These are phyloP conservation scores for Penicillium psychrofluorescens DNA, from an alignment of 495 filamentous ascomycete species.

Conservation along the genomic window DNA sequence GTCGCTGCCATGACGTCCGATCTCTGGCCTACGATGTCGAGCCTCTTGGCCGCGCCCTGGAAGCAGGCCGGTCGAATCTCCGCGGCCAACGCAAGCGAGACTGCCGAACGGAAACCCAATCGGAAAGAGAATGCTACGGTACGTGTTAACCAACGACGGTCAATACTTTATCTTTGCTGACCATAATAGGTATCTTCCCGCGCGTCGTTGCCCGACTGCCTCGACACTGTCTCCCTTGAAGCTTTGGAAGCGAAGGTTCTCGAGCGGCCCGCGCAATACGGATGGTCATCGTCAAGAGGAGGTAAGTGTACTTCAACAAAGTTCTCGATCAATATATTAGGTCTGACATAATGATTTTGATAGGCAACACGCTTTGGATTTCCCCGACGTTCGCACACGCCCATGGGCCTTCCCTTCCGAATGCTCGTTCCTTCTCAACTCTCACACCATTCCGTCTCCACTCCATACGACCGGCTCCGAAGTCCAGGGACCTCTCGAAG, in stretches of 20 bases:
- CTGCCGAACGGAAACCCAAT: conserved; percentile 7
- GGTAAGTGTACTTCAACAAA: conserved; percentile 3
- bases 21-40: conserved; percentile 39
- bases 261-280: conserved; percentile 10
- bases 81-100: conserved; percentile 11
- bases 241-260: conserved; percentile 14
- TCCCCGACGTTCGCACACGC: conserved; percentile 12
- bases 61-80: conserved; percentile 17
- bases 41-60: conserved; percentile 28
- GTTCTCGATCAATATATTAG: background rate
- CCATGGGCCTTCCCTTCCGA: conserved; percentile 8
- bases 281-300: conserved; percentile 11
- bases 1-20: conserved; percentile 32
- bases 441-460: conserved; percentile 22
- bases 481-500: conserved; percentile 16
- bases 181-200: conserved; percentile 1
- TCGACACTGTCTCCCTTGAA: conserved; percentile 21
- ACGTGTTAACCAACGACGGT: background rate
- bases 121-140: conserved; percentile 12
- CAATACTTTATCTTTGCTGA: background rate
- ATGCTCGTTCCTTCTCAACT: conserved; percentile 31
- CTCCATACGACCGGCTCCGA: conserved; percentile 13
- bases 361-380: conserved; percentile 15
- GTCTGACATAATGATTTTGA: background rate
- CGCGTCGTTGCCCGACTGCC: conserved; percentile 20